phyloP scores from a whole-genome alignment of 1,284 basidiomycete genomes.

The Apiotrichum mycotoxinovorans region DNA sequence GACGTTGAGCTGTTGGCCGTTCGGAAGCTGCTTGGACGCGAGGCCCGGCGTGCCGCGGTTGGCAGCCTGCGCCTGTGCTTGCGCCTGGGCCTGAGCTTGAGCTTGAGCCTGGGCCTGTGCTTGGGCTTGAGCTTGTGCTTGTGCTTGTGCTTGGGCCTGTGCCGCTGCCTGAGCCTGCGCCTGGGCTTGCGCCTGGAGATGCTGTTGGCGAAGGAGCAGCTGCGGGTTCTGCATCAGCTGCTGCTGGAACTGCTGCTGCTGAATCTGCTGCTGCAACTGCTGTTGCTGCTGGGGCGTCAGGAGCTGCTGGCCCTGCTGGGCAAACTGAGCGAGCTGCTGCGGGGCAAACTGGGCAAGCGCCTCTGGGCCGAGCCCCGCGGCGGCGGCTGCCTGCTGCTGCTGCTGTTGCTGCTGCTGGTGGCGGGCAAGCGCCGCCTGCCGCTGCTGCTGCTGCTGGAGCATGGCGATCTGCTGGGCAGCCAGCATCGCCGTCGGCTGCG shows the following conservation, averaged over 20 bases:
- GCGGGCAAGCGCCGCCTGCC: conserved; percentile 10
- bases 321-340: conserved; percentile 20
- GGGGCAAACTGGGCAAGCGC: conserved; percentile 14
- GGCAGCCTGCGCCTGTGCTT: conserved; percentile 1
- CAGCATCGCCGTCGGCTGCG: conserved; percentile 21
- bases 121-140: conserved; percentile 4
- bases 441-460: conserved; percentile 21
- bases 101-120: conserved; percentile 7
- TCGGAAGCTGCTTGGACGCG: conserved; percentile 11
- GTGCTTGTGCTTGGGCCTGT: conserved; percentile 8
- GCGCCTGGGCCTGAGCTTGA: conserved; percentile 3
- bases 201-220: conserved; percentile 17
- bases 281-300: conserved; percentile 20
- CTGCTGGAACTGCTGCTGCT: conserved; percentile 16
- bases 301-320: conserved; percentile 13
- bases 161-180: conserved; percentile 1
- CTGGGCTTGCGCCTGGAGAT: conserved; percentile 10
- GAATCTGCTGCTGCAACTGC: conserved; percentile 18
- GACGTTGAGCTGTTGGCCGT: conserved; percentile 1
- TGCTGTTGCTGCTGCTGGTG: conserved; percentile 19
- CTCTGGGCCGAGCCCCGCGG: conserved; percentile 11
- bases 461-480: conserved; percentile 25
- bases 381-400: conserved; percentile 14
- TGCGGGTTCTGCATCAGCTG: conserved; percentile 14
- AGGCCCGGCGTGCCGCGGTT: conserved; percentile 5